Conservation (phyloP, 495 filamentous ascomycete species). For the Thozetella sp. region DNA sequence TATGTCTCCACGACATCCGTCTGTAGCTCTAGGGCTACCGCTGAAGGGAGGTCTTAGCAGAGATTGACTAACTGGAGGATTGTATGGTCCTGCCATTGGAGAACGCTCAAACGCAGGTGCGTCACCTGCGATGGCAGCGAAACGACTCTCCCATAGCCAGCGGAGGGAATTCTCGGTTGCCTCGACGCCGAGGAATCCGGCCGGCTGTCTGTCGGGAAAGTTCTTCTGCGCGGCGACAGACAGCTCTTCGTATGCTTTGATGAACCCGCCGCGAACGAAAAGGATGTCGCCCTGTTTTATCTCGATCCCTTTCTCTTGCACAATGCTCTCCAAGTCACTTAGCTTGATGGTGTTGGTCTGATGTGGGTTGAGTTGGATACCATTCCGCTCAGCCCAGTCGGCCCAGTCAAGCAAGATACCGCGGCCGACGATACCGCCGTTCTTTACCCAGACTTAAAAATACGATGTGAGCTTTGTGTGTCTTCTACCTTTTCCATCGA, state of each 20-base stretch:
- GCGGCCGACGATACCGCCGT: slow-evolving; percentile 47
- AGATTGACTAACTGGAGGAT: neutral
- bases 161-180: slow-evolving; percentile 36
- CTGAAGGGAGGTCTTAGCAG: neutral
- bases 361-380: slow-evolving; percentile 35
- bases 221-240: slow-evolving; percentile 23
- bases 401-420: slow-evolving; percentile 58
- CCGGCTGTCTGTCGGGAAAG: slow-evolving; percentile 22
- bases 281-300: slow-evolving; percentile 54
- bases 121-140: slow-evolving; percentile 56
- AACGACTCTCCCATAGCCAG: slow-evolving; percentile 51
- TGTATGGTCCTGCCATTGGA: slow-evolving; percentile 1
- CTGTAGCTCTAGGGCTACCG: too few species aligned
- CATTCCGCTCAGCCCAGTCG: slow-evolving; percentile 21
- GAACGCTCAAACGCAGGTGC: slow-evolving; percentile 41
- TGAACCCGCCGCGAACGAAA: slow-evolving; percentile 54
- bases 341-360: slow-evolving; percentile 37
- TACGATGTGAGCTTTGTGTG: neutral
- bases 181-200: slow-evolving; percentile 44
- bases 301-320: slow-evolving; percentile 28
- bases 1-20: neutral
- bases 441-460: slow-evolving; percentile 1
- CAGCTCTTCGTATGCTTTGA: slow-evolving; percentile 35
- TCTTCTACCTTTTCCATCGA: neutral
- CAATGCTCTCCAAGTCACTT: slow-evolving; percentile 34